Base-by-base conservation (phyloP, 1,139 yeast species). In the Saccharomyces uvarum region DNA sequence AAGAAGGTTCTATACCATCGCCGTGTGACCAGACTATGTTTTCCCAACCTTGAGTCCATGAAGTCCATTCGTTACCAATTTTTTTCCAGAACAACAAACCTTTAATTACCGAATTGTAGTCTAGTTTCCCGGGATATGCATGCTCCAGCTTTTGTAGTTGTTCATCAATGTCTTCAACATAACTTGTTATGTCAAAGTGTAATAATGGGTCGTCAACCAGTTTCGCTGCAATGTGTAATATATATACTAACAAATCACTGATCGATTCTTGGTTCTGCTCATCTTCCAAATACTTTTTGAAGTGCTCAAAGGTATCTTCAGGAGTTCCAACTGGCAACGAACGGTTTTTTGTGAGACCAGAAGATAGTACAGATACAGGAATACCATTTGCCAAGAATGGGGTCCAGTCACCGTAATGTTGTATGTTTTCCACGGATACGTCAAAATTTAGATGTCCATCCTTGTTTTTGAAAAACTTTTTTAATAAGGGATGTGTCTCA, bases 131-230 rank as follows among this genome's bases (percentile, higher is more conserved):
- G 1, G 65, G 59, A 1, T 79, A 75, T 59, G 77, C 79, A 4
- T 66, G 64, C 56, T 77, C 76, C 51, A 89, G 70, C 54, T 83
- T 86, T 19, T 73, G 69, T 16, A 77, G 66, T 60, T 79, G 79
- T 0, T 69, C 64, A 27, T 73, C 73, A 47, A 89, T 61, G 14
- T 73, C 71, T 1, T 72, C 67, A 2, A 81, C 81, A 57, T 83
- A 77, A 7, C 75, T 74, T 2, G 68, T 69, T 44, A 88, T 70
- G 64, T 85, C 81, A 63, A 79, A 86, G 1, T 97, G 97, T 14
- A 91, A 74, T 47, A 88, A 69, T 1, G 97, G 95, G 47, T 77
- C 80, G 63, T 91, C 97, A 0, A 83, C 79, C 16, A 87, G 67
- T 51, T 79, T 76, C 19, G 90, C 67, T 0, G 78, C 70, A 5